Percentiles rank a stretch among this genome's conserved stretches.
These are phyloP conservation scores for Mycena galericulata DNA, from an alignment of 768 basidiomycete species.

Conservation along the genomic window DNA sequence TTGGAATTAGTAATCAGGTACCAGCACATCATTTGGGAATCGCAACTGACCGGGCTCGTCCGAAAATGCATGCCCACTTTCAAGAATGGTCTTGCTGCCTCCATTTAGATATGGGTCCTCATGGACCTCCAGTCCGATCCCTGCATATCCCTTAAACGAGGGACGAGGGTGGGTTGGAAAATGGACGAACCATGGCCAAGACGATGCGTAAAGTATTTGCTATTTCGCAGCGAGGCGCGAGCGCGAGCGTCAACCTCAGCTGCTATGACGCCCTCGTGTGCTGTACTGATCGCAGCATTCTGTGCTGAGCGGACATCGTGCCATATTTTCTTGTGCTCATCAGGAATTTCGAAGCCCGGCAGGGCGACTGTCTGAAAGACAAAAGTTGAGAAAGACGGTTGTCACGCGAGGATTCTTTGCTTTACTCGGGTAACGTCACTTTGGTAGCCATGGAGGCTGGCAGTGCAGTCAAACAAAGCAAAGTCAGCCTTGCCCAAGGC, in stretches of 20 bases:
- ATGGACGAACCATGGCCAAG: slow-evolving; percentile 78
- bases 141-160: slow-evolving; percentile 42
- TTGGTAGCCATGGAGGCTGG: slow-evolving; percentile 77
- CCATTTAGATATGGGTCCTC: slow-evolving; percentile 85
- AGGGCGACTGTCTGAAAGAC: slow-evolving; percentile 72
- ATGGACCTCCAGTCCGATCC: slow-evolving; percentile 88
- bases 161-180: neutral
- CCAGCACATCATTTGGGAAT: neutral
- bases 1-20: slow-evolving; percentile 37
- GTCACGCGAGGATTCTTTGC: neutral
- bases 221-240: slow-evolving; percentile 63
- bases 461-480: slow-evolving; percentile 81
- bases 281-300: slow-evolving; percentile 59
- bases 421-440: slow-evolving; percentile 85
- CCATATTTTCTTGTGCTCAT: slow-evolving; percentile 71
- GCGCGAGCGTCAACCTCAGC: slow-evolving; percentile 73
- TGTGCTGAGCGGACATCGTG: slow-evolving; percentile 74
- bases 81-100: slow-evolving; percentile 68
- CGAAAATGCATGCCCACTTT: slow-evolving; percentile 80
- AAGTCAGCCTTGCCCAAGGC: slow-evolving; percentile 68
- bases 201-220: slow-evolving; percentile 80
- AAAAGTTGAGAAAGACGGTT: slow-evolving; percentile 29
- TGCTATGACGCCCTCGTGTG: slow-evolving; percentile 61
- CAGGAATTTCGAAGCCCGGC: slow-evolving; percentile 64
- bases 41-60: slow-evolving; percentile 73